These are phyloP conservation scores for Starmerella vitae DNA, from an alignment of 805 yeast species.

Conservation along the genomic window DNA sequence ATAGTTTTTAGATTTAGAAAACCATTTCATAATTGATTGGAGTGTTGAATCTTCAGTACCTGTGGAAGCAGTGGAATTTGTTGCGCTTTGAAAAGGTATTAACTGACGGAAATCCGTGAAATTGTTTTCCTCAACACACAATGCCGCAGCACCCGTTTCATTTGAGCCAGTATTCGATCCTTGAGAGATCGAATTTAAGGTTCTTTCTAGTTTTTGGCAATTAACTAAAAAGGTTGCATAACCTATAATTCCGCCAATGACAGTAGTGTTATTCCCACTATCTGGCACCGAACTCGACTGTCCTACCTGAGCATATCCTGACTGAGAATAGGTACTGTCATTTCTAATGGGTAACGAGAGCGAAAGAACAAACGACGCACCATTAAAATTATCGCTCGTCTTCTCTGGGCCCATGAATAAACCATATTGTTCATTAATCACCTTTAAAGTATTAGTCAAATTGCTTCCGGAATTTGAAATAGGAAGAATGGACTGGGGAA, in stretches of 20 bases:
- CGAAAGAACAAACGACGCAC: conserved; percentile 10
- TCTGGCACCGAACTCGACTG: neutral
- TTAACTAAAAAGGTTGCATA: conserved; percentile 16
- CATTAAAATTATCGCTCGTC: neutral
- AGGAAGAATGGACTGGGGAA: conserved; percentile 12
- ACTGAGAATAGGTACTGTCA: neutral
- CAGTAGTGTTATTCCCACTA: neutral
- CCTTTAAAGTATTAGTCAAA: conserved; percentile 1
- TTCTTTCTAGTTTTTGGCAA: conserved; percentile 9
- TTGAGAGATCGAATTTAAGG: conserved; percentile 10
- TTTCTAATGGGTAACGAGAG: conserved; percentile 13
- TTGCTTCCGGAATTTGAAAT: neutral
- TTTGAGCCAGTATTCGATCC: conserved; percentile 7
- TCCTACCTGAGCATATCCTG: neutral
- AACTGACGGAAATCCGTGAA: conserved; percentile 12
- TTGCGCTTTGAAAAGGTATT: conserved; percentile 12
- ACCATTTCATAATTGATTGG: neutral
- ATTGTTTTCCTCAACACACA: conserved; percentile 10
- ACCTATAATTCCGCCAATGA: conserved; percentile 7
- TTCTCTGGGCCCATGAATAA: conserved; percentile 13
- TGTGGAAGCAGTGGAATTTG: neutral
- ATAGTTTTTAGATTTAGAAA: neutral
- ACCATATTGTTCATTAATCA: conserved; percentile 3
- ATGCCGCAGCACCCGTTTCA: conserved; percentile 16
- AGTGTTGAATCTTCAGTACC: neutral